Evolutionary conservation across 441 rosid species (phyloP), one percentile per base, ranked within the genome.

Genomic region (Sinapis alba): DNA sequence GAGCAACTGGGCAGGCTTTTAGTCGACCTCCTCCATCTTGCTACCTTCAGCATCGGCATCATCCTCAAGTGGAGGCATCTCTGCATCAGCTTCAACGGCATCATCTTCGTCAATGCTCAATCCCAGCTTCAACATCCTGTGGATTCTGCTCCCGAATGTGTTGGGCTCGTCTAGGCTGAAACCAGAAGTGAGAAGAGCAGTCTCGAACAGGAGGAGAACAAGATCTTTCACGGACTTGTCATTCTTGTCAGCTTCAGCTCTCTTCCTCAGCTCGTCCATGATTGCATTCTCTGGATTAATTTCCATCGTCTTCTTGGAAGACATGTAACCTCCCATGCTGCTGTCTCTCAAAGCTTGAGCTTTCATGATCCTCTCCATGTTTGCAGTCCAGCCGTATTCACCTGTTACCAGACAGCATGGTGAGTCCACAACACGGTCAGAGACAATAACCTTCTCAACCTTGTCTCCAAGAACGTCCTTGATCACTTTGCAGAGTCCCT

Each of bases 361-460:
- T 79, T 86, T 88, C 92, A 88, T 88, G 82, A 88, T 88, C 63
- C 93, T 88, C 72, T 88, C 90, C 93, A 88, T 88, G 83, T 88
- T 86, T 3, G 93, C 90, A 0, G 88, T 86, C 90, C 93, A 85
- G 0, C 90, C 93, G 4, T 88, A 88, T 53, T 88, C 93, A 0
- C 90, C 90, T 0, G 93, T 85, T 1, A 88, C 89, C 71, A 86
- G 81, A 79, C 90, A 88, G 80, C 90, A 86, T 0, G 93, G 93
- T 0, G 89, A 88, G 69, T 86, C 90, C 1, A 88, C 93, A 1
- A 86, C 88, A 54, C 90, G 89, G 74, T 86, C 89, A 0, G 93
- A 88, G 7, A 88, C 93, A 0, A 88, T 73, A 0, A 86, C 93
- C 77, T 86, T 88, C 84, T 88, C 93, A 0, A 88, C 90, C 73